A percentile compares a stretch with the other conserved stretches of the same genome.
phyloP scores from a whole-genome alignment of 129 eudicot species.

The Tagetes patula region DNA sequence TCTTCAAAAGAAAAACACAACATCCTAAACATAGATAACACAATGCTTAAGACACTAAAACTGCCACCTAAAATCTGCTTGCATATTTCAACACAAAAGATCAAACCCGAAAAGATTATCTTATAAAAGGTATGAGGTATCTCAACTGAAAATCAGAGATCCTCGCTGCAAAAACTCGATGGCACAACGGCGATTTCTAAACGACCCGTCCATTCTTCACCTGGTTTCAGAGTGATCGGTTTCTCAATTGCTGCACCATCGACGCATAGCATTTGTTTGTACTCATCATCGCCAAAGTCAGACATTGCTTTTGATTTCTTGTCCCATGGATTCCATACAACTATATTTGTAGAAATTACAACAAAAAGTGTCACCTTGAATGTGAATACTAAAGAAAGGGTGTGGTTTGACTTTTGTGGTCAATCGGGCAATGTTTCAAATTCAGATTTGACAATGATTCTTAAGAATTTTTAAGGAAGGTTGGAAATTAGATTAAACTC shows the following conservation, averaged over 20 bases:
- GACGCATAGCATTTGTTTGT: slow-evolving; percentile 85
- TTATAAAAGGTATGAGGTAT: slow-evolving; percentile 27
- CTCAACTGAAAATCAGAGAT: slow-evolving; percentile 53
- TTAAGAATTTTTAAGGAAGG: not conserved
- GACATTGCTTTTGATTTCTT: slow-evolving; percentile 83
- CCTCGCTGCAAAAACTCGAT: slow-evolving; percentile 74
- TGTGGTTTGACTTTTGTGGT: slow-evolving; percentile 8
- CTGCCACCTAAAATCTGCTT: slow-evolving; percentile 28
- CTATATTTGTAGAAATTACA: slow-evolving; percentile 31
- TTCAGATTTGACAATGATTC: not conserved
- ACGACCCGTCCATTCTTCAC: slow-evolving; percentile 95
- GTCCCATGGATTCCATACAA: slow-evolving; percentile 98
- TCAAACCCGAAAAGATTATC: slow-evolving; percentile 17
- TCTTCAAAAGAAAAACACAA: slow-evolving; percentile 15
- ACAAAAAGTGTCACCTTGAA: not conserved
- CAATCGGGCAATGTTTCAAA: not conserved
- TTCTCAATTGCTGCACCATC: slow-evolving; percentile 82
- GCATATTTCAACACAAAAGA: slow-evolving; percentile 20
- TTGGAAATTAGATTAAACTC: not conserved
- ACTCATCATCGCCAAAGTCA: slow-evolving; percentile 91
- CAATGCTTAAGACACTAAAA: slow-evolving; percentile 6
- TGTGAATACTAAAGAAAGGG: not conserved
- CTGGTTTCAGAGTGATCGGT: slow-evolving; percentile 70
- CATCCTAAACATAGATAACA: slow-evolving; percentile 28
- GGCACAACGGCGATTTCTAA: slow-evolving; percentile 68